phyloP scores from a whole-genome alignment of 805 yeast genomes.

The Saccharomycopsis vini region DNA sequence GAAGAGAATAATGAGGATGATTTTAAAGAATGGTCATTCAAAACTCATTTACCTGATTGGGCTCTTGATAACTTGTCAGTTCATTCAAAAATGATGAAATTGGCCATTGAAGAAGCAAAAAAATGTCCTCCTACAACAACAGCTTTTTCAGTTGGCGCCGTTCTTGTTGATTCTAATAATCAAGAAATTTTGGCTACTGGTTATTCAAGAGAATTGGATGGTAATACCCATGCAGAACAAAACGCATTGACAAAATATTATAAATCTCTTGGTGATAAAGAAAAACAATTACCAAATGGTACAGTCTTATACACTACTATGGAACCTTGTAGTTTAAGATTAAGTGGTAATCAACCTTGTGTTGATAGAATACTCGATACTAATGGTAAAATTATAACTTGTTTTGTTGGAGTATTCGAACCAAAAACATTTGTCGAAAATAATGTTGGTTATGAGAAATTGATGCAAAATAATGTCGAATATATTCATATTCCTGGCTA shows the following conservation, averaged over 20 bases:
- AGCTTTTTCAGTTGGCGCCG: conserved; percentile 93
- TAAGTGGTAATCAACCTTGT: conserved; percentile 89
- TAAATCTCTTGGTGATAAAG: conserved; percentile 24
- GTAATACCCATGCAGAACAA: conserved; percentile 97
- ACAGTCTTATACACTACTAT: conserved; percentile 85
- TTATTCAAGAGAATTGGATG: conserved; percentile 81
- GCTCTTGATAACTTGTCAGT: conserved; percentile 57
- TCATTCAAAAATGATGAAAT: conserved; percentile 54
- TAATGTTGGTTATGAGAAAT: conserved; percentile 52
- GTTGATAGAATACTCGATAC: conserved; percentile 62
- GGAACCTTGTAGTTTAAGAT: conserved; percentile 90
- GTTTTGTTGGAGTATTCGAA: conserved; percentile 87
- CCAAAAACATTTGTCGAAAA: conserved; percentile 82
- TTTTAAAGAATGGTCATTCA: conserved; percentile 54
- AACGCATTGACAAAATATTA: conserved; percentile 78
- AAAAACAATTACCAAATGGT: conserved; percentile 52
- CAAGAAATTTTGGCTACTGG: conserved; percentile 66
- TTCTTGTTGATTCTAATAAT: conserved; percentile 47
- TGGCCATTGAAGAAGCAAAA: conserved; percentile 70
- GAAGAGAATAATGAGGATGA: conserved; percentile 19
- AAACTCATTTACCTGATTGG: conserved; percentile 77
- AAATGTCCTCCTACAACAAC: conserved; percentile 76
- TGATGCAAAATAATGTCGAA: conserved; percentile 50
- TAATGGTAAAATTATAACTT: conserved; percentile 45
- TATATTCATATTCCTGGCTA: conserved; percentile 79